Base-by-base conservation (phyloP, 1,284 basidiomycete genomes). In the Cronartium ribicola region DNA sequence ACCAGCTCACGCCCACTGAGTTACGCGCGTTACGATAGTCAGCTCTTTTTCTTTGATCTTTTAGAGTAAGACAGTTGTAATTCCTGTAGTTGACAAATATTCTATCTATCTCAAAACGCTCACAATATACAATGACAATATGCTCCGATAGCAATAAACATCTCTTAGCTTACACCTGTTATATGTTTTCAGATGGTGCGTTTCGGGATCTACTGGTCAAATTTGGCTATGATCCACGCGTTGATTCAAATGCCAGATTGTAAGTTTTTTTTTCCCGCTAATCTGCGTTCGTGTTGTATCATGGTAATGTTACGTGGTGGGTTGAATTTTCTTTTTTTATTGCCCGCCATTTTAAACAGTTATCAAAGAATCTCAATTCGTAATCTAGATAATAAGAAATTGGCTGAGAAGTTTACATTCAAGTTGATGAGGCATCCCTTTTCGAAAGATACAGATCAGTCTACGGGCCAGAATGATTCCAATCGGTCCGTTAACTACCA, bases 141-240 rank as follows among this genome's bases (percentile, higher is more conserved):
- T 63, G 63, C 17, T 61, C 89, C 36, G 6, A 0, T 75, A 84
- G 84, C 60, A 78, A 82, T 71, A 85, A 85, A 77, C 78, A 81
- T 1, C 83, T 84, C 67, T 79, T 85, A 63, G 82, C 85, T 0
- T 77, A 82, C 8, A 78, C 82, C 4, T 80, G 88, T 63, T 98
- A 94, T 80, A 89, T 91, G 2, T 95, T 98, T 80, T 87, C 88
- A 76, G 94, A 97, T 77, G 95, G 95, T 0, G 92, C 94, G 1
- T 98, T 91, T 89, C 86, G 92, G 67, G 94, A 98, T 79, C 90
- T 90, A 7, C 85, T 95, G 62, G 86, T 98, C 37, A 86, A 88
- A 59, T 90, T 93, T 75, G 89, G 89, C 3, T 98, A 95, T 80
- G 95, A 99, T 80, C 94, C 94, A 11, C 84, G 94, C 64, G 84